A percentile compares a stretch with the other conserved stretches of the same genome.
phyloP scores from a whole-genome alignment of 495 filamentous ascomycete species.

The Daldinia decipiens region DNA sequence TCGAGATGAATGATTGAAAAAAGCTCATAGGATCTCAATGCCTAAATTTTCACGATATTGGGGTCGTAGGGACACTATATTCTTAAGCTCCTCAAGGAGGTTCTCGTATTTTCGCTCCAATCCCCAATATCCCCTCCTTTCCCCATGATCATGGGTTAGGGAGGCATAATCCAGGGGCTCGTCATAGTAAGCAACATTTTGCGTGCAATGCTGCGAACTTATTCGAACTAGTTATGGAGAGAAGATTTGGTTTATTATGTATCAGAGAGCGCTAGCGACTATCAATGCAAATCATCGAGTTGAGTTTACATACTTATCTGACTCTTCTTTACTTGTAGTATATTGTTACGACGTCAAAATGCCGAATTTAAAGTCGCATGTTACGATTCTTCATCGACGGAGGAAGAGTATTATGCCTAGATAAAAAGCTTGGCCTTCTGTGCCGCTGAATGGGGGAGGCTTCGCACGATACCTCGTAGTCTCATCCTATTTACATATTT shows the following conservation, averaged over 20 bases:
- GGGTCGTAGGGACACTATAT: background rate
- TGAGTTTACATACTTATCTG: background rate
- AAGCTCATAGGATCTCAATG: conserved; percentile 2
- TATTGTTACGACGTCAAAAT: background rate
- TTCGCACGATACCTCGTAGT: background rate
- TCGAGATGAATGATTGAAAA: background rate
- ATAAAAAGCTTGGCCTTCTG: conserved; percentile 5
- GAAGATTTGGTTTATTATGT: background rate
- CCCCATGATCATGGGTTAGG: background rate
- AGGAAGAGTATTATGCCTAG: background rate
- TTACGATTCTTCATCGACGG: background rate
- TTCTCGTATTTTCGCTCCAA: background rate
- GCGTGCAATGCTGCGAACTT: background rate
- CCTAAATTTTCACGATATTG: background rate
- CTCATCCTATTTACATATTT: conserved; percentile 4
- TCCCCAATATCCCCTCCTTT: background rate
- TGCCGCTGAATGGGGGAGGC: background rate
- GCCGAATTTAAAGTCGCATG: background rate
- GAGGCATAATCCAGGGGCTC: background rate
- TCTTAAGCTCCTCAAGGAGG: background rate
- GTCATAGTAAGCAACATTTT: background rate
- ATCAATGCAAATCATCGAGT: background rate
- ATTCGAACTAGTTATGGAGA: background rate
- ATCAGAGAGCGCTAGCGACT: background rate
- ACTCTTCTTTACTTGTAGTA: no score